phyloP scores from a whole-genome alignment of 129 eudicot species.

The Logfia minima region DNA sequence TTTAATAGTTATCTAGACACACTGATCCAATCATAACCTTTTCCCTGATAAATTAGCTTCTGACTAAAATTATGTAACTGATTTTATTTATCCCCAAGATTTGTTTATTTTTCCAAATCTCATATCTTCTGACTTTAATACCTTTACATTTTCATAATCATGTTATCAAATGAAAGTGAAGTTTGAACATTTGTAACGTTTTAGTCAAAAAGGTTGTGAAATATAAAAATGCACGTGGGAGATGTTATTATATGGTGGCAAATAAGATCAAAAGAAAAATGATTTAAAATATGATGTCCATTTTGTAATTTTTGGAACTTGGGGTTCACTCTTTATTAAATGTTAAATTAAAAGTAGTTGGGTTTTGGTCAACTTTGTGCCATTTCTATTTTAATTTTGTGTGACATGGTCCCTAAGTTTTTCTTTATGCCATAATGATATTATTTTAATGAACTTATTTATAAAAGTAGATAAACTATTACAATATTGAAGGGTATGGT shows the following conservation, averaged over 20 bases:
- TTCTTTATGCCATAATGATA: background rate
- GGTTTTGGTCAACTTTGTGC: conserved; percentile 30
- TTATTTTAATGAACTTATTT: too few species aligned
- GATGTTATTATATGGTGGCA: conserved; percentile 8
- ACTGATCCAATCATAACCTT: too few species aligned
- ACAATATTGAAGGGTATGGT: too few species aligned
- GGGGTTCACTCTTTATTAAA: conserved; percentile 4
- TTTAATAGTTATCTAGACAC: too few species aligned
- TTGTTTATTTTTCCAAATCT: too few species aligned
- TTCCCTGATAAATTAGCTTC: too few species aligned
- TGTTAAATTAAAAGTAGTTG: conserved; percentile 30
- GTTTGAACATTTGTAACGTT: background rate
- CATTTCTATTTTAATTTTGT: conserved; percentile 17
- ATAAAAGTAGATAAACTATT: background rate
- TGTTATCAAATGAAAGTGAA: conserved; percentile 9
- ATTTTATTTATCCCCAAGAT: too few species aligned
- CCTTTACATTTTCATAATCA: too few species aligned
- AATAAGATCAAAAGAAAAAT: conserved; percentile 22
- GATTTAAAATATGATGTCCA: conserved; percentile 24
- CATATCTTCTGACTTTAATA: too few species aligned
- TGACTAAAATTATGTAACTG: too few species aligned
- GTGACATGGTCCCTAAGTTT: conserved; percentile 6
- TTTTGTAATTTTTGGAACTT: conserved; percentile 19
- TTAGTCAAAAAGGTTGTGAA: conserved; percentile 23
- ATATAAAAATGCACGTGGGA: conserved; percentile 33